Conservation (phyloP, 2,329 filamentous ascomycete genomes). For the Fusarium ramigenum region DNA sequence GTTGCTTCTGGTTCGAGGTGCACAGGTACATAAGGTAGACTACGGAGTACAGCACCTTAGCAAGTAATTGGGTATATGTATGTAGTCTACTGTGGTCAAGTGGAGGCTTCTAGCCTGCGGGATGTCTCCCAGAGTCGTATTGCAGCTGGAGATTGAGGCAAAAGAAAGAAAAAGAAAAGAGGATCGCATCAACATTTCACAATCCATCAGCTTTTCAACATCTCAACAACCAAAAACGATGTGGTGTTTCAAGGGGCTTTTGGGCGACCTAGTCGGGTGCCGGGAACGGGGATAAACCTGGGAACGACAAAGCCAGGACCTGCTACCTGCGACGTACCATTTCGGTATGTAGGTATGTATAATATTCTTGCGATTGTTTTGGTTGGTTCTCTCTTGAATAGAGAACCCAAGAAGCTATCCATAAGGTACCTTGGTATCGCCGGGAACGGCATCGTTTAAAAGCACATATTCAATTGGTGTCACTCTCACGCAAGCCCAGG, state of each 20-base stretch:
- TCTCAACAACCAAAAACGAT: background rate
- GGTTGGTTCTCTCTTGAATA: background rate
- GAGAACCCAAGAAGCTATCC: background rate
- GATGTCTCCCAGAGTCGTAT: constrained; percentile 15
- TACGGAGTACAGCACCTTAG: background rate
- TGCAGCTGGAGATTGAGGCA: constrained; percentile 7
- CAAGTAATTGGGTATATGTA: background rate
- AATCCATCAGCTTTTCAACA: background rate
- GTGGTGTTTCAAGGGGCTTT: constrained; percentile 33
- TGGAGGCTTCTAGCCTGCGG: background rate
- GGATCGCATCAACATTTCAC: background rate
- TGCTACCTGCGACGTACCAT: background rate
- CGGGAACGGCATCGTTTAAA: background rate
- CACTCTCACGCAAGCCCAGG: constrained; percentile 34
- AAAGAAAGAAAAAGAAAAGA: background rate
- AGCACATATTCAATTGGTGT: constrained; percentile 7
- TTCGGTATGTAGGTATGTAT: background rate
- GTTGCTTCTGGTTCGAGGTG: constrained; percentile 1
- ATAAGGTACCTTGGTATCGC: background rate
- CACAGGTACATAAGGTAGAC: background rate
- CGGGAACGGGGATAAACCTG: constrained; percentile 9
- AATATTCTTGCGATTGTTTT: background rate
- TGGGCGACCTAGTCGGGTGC: constrained; percentile 1
- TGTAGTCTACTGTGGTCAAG: background rate
- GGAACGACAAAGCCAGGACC: background rate